A percentile compares a stretch with the other conserved stretches of the same genome.
Evolutionary conservation across 148 eudicot species (phyloP).

Genomic region (Gaultheria prostrata): DNA sequence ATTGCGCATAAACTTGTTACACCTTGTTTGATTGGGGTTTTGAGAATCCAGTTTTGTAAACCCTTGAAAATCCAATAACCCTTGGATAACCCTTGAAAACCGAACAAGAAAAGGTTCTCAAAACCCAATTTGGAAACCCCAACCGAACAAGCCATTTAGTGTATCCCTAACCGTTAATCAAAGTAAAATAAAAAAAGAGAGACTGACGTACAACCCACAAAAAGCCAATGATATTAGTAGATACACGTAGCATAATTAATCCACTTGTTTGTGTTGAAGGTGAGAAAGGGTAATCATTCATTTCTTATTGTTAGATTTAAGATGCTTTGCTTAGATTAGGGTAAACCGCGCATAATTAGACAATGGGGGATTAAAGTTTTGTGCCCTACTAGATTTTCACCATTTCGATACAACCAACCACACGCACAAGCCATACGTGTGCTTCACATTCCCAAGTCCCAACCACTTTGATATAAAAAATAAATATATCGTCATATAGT

Average conservation of each 20-base stretch:
- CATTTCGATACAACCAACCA: not conserved
- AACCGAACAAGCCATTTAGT: too few relatives aligned
- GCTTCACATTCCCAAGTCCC: not conserved
- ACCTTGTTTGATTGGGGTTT: too few relatives aligned
- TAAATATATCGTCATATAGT: too few relatives aligned
- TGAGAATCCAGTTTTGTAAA: too few relatives aligned
- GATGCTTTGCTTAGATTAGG: constrained; percentile 5
- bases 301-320: not conserved
- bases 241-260: not conserved
- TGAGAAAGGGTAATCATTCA: not conserved
- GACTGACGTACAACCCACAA: not conserved
- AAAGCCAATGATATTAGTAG: not conserved
- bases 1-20: not conserved
- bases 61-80: too few relatives aligned
- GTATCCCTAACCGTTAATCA: not conserved
- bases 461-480: not conserved
- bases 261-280: not conserved
- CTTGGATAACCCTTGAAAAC: too few relatives aligned
- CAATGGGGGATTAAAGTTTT: not conserved
- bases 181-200: not conserved
- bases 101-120: too few relatives aligned
- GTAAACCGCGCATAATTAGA: not conserved
- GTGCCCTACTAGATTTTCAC: not conserved
- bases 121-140: too few relatives aligned
- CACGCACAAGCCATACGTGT: not conserved